Evolutionary conservation across 73 alveolate genomes (phyloP).

Genomic region (Paramecium octaurelia): DNA sequence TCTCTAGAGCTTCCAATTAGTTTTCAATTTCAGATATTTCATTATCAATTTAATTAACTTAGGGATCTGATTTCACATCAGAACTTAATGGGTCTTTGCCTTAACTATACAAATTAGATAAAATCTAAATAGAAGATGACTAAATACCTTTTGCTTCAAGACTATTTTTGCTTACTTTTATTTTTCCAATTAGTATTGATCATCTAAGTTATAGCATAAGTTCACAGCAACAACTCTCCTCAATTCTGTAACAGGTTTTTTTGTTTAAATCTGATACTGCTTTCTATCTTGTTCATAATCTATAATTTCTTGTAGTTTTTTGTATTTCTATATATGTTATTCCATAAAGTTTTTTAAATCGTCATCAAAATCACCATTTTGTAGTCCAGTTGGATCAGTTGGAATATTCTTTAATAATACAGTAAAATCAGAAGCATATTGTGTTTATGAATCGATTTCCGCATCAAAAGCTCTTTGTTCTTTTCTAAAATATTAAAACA

Average conservation of each 20-base stretch:
- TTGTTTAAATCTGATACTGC: background rate
- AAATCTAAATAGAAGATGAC: background rate
- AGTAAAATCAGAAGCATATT: slow-evolving; percentile 12
- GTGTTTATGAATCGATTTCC: background rate
- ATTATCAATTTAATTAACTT: background rate
- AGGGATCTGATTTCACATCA: background rate
- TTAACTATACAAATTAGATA: background rate
- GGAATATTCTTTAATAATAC: background rate
- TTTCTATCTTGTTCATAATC: slow-evolving; percentile 9
- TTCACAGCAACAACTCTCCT: background rate
- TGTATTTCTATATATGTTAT: background rate
- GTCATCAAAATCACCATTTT: background rate
- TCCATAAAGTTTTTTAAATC: background rate
- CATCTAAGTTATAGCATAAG: background rate
- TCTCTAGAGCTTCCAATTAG: slow-evolving; percentile 32
- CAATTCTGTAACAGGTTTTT: background rate
- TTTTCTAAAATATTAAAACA: background rate
- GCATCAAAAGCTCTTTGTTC: background rate
- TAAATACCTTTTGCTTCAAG: background rate
- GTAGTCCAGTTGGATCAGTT: background rate
- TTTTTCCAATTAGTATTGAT: background rate
- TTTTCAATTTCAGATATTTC: background rate
- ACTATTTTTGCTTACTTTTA: background rate
- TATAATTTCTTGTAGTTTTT: background rate
- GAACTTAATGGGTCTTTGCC: background rate